phyloP scores from a whole-genome alignment of 176 grass and related monocot genomes.

The Poa annua region DNA sequence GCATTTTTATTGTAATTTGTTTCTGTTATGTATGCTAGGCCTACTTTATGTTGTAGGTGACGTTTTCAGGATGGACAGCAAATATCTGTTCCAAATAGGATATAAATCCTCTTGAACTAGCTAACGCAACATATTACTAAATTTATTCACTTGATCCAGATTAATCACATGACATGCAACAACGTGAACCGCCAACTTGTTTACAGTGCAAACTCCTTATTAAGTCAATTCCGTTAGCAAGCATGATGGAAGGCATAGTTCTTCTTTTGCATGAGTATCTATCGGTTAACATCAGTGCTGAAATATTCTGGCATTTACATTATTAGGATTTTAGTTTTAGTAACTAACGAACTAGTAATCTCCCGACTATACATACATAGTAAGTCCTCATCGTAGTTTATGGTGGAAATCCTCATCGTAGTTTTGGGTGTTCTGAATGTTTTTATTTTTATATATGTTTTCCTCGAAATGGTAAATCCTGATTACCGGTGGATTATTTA shows the following conservation, averaged over 20 bases:
- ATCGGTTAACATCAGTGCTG: neutral
- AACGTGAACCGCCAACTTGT: neutral
- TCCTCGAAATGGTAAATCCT: neutral
- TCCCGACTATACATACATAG: neutral
- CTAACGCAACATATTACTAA: neutral
- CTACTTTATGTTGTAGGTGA: slow-evolving; percentile 27
- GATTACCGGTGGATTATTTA: neutral
- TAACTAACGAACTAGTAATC: neutral
- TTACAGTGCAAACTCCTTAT: neutral
- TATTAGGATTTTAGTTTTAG: neutral
- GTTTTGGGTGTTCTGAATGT: slow-evolving; percentile 2
- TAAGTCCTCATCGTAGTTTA: neutral
- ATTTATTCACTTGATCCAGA: slow-evolving; percentile 5
- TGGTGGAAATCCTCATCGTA: neutral
- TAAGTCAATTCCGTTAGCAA: neutral
- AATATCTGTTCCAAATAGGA: slow-evolving; percentile 9
- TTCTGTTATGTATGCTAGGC: slow-evolving; percentile 17
- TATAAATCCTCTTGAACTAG: slow-evolving; percentile 13
- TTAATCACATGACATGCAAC: neutral
- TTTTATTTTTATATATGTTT: neutral
- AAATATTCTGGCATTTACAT: neutral
- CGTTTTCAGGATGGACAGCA: neutral
- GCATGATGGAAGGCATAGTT: neutral
- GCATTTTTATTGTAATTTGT: too few relatives aligned
- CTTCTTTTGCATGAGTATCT: slow-evolving; percentile 14